Base-by-base conservation (phyloP, 2,329 filamentous ascomycete species). In the Exutisphaerella laricina region DNA sequence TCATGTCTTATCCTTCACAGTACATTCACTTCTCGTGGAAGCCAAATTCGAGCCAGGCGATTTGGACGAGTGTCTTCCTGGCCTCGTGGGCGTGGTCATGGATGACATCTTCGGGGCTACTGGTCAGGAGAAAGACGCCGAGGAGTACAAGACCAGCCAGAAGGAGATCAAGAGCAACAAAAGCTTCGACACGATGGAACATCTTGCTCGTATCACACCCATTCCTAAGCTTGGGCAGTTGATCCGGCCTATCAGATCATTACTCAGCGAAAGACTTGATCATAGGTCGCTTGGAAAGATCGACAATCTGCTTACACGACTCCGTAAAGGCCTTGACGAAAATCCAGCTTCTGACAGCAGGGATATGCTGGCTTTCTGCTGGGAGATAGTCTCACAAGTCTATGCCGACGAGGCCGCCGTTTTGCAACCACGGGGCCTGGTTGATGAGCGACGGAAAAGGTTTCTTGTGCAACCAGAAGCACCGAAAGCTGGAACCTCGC, bases 151-250 rank as follows among this genome's bases (percentile, higher is more conserved):
- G 43, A 95, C 82, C 62, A 85, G 90, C 65, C 96, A 94, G 83
- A 95, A 94, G 66, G 92, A 98, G 67, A 84, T 98, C 43, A 97
- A 95, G 71, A 92, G 86, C 65, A 96, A 86, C 72, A 98, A 97
- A 72, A 96, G 89, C 61, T 94, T 89, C 58, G 94, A 98, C 61
- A 94, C 92, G 0, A 94, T 97, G 82, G 90, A 97, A 64, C 73
- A 97, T 12, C 75, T 97, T 51, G 85, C 92, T 18, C 86, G 83
- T 58, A 88, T 82, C 35, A 82, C 87, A 1, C 90, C 88, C 1
- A 73, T 96, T 17, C 72, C 68, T 39, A 79, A 82, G 43, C 74
- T 97, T 4, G 80, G 83, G 35, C 78, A 83, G 37, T 77, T 98
- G 3, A 75, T 96, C 38, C 75, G 75, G 40, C 94, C 92, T 1